phyloP scores from a whole-genome alignment of 1,139 yeast genomes.

The Candida albicans region DNA sequence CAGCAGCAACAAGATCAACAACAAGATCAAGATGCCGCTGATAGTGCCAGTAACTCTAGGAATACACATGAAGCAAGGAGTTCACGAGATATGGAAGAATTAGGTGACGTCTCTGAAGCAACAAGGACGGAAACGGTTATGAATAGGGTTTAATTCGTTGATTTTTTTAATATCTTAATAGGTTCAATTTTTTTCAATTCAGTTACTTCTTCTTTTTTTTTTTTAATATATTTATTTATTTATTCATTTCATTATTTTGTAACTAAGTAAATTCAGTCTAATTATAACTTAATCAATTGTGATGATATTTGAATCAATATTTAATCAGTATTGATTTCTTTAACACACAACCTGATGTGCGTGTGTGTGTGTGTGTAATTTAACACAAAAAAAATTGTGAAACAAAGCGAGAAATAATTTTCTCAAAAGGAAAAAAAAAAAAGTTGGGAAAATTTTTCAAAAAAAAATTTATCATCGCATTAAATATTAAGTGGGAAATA shows the following conservation, averaged over 20 bases:
- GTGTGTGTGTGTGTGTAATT: too few relatives aligned
- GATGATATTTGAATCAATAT: too few relatives aligned
- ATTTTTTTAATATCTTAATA: not conserved
- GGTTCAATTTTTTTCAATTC: not conserved
- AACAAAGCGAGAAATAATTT: not conserved
- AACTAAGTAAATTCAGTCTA: too few relatives aligned
- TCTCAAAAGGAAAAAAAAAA: not conserved
- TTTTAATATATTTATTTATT: not conserved
- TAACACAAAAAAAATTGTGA: too few relatives aligned
- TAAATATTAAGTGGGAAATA: not conserved
- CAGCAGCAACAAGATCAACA: not conserved
- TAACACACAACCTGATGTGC: too few relatives aligned
- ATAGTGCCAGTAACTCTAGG: not conserved
- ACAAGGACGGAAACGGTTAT: slow-evolving; percentile 25
- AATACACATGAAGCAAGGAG: not conserved
- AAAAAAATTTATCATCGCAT: slow-evolving; percentile 2
- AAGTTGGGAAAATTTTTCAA: slow-evolving; percentile 4
- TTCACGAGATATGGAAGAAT: slow-evolving; percentile 7
- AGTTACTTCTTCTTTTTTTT: not conserved
- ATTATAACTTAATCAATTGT: too few relatives aligned
- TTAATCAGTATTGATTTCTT: too few relatives aligned
- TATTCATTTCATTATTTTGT: too few relatives aligned
- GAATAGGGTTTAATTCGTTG: slow-evolving; percentile 25
- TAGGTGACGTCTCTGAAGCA: slow-evolving; percentile 8
- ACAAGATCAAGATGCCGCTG: not conserved